phyloP scores from a whole-genome alignment of 768 basidiomycete genomes.

The Podaxis pistillaris region DNA sequence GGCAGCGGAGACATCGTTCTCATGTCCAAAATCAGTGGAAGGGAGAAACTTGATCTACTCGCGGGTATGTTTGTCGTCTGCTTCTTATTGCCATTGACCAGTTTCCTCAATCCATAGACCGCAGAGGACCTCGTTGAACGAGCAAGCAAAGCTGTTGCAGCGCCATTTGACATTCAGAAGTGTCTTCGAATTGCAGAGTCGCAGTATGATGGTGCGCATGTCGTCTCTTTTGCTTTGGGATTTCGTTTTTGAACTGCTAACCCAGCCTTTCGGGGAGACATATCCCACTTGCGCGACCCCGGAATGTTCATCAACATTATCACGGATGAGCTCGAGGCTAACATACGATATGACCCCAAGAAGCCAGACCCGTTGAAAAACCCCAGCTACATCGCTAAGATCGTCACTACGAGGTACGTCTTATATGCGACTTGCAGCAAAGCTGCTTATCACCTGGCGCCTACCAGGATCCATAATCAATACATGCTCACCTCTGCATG shows the following conservation, averaged over 20 bases:
- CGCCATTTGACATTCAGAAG: conserved; percentile 62
- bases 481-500: conserved; percentile 84
- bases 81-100: conserved; percentile 7
- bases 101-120: conserved; percentile 16
- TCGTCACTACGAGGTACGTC: conserved; percentile 57
- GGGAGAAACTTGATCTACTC: conserved; percentile 78
- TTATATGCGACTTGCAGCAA: background rate
- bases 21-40: conserved; percentile 61
- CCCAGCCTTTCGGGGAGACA: conserved; percentile 67
- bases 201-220: conserved; percentile 60
- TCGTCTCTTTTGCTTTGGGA: background rate
- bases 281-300: conserved; percentile 63
- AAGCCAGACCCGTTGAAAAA: conserved; percentile 31
- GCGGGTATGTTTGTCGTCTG: conserved; percentile 49
- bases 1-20: conserved; percentile 68
- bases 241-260: conserved; percentile 14
- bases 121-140: conserved; percentile 67
- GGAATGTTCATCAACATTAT: conserved; percentile 61
- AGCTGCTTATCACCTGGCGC: background rate
- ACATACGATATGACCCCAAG: conserved; percentile 35
- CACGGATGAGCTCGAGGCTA: conserved; percentile 52
- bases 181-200: conserved; percentile 71
- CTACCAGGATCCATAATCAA: conserved; percentile 70
- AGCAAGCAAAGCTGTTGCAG: conserved; percentile 56
- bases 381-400: conserved; percentile 52